Evolutionary conservation across 176 grass and related monocot genomes (phyloP).

Genomic region (Microstegium vimineum): DNA sequence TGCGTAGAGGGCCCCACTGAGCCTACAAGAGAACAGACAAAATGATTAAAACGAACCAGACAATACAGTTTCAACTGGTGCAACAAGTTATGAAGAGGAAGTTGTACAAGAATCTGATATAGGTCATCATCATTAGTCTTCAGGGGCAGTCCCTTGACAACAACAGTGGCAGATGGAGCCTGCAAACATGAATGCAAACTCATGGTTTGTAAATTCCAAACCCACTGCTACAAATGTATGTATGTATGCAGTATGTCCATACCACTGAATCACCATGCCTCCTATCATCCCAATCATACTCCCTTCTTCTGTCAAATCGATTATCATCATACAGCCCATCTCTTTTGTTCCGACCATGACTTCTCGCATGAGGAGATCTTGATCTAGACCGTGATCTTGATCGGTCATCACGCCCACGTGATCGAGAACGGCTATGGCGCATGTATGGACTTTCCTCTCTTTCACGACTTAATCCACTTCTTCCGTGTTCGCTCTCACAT

Average conservation of each 20-base stretch:
- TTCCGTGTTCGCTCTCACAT: slow-evolving; percentile 54
- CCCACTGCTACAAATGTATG: neutral
- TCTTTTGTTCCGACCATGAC: slow-evolving; percentile 50
- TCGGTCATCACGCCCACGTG: slow-evolving; percentile 42
- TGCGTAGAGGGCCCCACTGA: slow-evolving; percentile 95
- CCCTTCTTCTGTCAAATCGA: slow-evolving; percentile 70
- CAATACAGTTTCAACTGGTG: slow-evolving; percentile 46
- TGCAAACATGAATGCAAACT: slow-evolving; percentile 44
- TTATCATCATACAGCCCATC: slow-evolving; percentile 74
- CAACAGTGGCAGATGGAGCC: slow-evolving; percentile 79
- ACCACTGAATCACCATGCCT: slow-evolving; percentile 69
- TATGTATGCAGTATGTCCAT: slow-evolving; percentile 17
- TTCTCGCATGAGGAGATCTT: slow-evolving; percentile 66
- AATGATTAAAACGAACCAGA: slow-evolving; percentile 57
- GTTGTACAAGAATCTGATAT: slow-evolving; percentile 91
- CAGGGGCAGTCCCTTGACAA: slow-evolving; percentile 85
- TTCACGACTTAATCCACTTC: slow-evolving; percentile 62
- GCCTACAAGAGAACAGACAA: slow-evolving; percentile 77
- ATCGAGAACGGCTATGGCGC: slow-evolving; percentile 53
- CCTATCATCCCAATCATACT: slow-evolving; percentile 73
- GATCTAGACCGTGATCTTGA: slow-evolving; percentile 82
- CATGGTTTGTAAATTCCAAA: slow-evolving; percentile 7
- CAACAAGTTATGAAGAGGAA: slow-evolving; percentile 50
- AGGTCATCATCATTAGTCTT: slow-evolving; percentile 91
- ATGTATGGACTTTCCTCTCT: slow-evolving; percentile 61